phyloP scores from a whole-genome alignment of 2,329 filamentous ascomycete species.

The Eutypa lata region DNA sequence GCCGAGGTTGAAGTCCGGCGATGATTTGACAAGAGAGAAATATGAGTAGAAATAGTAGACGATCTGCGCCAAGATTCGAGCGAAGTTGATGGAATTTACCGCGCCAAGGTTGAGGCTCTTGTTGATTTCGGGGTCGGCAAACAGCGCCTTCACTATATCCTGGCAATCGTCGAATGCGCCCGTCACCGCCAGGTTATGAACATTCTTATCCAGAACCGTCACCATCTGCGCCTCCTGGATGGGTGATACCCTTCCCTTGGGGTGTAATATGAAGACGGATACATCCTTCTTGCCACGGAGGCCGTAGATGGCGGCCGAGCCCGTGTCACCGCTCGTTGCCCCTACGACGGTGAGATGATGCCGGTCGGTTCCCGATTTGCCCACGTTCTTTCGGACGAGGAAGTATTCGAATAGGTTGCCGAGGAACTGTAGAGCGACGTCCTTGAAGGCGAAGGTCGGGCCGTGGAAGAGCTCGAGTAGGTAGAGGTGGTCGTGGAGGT shows the following conservation, averaged over 20 bases:
- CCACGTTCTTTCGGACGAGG: constrained; percentile 68
- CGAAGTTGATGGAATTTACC: constrained; percentile 97
- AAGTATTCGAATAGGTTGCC: constrained; percentile 97
- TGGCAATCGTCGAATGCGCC: constrained; percentile 97
- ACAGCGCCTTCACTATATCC: constrained; percentile 92
- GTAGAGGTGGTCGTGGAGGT: constrained; percentile 76
- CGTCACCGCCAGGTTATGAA: constrained; percentile 85
- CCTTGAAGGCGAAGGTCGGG: constrained; percentile 93
- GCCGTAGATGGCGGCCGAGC: constrained; percentile 93
- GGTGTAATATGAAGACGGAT: constrained; percentile 91
- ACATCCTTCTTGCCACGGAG: constrained; percentile 95
- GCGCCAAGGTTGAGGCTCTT: constrained; percentile 78
- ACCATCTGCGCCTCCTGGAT: constrained; percentile 98
- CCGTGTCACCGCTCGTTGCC: constrained; percentile 84
- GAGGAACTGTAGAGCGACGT: constrained; percentile 87
- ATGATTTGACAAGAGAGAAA: constrained; percentile 69
- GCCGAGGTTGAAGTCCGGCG: constrained; percentile 57
- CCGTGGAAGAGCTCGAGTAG: constrained; percentile 95
- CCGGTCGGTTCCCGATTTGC: constrained; percentile 63
- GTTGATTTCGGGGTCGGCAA: constrained; percentile 83
- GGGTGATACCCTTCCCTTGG: constrained; percentile 84
- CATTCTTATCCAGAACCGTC: constrained; percentile 83
- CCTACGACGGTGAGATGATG: constrained; percentile 85
- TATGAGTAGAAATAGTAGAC: constrained; percentile 97
- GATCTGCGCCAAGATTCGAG: constrained; percentile 91